Conservation (phyloP, 768 basidiomycete genomes). For the Boletus rufocinnamomeus region DNA sequence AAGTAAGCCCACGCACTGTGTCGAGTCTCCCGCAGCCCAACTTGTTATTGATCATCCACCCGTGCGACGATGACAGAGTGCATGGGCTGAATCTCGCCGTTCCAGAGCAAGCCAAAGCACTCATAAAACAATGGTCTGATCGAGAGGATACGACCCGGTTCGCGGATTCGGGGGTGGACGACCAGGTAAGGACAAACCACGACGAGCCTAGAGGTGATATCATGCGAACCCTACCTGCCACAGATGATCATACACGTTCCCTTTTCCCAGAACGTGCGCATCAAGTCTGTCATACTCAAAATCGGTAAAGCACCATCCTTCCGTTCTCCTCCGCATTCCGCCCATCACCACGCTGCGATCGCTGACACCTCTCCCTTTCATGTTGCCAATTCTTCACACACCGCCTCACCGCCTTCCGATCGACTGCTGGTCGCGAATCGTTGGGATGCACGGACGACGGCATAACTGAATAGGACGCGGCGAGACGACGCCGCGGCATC, state of each 20-base stretch:
- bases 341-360: constrained; percentile 10
- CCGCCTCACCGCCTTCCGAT: constrained; percentile 6
- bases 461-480: constrained; percentile 59
- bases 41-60: constrained; percentile 3
- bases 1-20: constrained; percentile 44
- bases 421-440: constrained; percentile 7
- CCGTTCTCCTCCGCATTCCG: constrained; percentile 7
- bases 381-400: neutral
- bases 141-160: constrained; percentile 66
- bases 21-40: neutral
- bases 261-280: constrained; percentile 74
- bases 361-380: constrained; percentile 13
- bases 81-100: constrained; percentile 78
- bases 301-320: constrained; percentile 50
- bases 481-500: constrained; percentile 70
- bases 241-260: constrained; percentile 83
- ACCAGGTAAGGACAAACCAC: constrained; percentile 57
- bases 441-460: constrained; percentile 5
- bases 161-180: constrained; percentile 81
- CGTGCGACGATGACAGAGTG: constrained; percentile 47
- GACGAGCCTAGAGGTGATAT: constrained; percentile 6
- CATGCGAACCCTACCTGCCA: constrained; percentile 16
- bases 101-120: constrained; percentile 75
- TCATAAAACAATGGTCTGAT: constrained; percentile 83
- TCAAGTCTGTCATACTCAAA: constrained; percentile 75